Base-by-base conservation (phyloP, 306 rosid species). In the Potentilla sterilis region DNA sequence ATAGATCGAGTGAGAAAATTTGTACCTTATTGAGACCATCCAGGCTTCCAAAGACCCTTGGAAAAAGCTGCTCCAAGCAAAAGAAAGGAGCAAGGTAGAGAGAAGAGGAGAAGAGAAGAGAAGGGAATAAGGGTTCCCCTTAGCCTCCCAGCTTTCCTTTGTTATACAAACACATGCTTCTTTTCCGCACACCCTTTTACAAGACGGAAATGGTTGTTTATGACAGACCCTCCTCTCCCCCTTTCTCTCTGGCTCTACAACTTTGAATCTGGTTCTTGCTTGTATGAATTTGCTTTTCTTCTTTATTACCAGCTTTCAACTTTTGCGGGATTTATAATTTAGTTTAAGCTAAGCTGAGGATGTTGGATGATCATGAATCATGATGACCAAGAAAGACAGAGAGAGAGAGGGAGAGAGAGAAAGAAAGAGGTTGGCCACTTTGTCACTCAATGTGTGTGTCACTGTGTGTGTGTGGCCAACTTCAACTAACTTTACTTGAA, bases 401-500 rank as follows among this genome's bases (percentile, higher is more conserved):
- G 65, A 83, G 77, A 37, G 42, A 81, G 73, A 61, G 65, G n/a
- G n/a, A n/a, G n/a, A 81, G 73, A 61, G 65, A 83, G 77, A 37
- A 38, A 81, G 73, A 61, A 59, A 16, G 9, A n/a, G 69, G 87
- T 83, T 95, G 87, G 82, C 97, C 91, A 90, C 86, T 90, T 90
- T 92, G 85, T 92, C 92, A 92, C 97, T 92, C 98, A 89, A 85
- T 89, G 83, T 64, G 68, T 15, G 28, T 28, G 28, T 28, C 28
- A 28, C 4, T 5, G 11, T 18, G 28, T 7, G 68, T 63, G 43
- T 35, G 69, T 83, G 83, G 69, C 89, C 87, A 86, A 74, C 87
- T 84, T 89, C 97, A 92, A 86, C 93, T 5, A 92, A 83, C 97
- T 92, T 92, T 90, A 89, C 98, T 94, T 94, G 62, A 86, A 91